These are phyloP conservation scores for Aspergillus bridgeri DNA, from an alignment of 495 filamentous ascomycete genomes.

Conservation along the genomic window DNA sequence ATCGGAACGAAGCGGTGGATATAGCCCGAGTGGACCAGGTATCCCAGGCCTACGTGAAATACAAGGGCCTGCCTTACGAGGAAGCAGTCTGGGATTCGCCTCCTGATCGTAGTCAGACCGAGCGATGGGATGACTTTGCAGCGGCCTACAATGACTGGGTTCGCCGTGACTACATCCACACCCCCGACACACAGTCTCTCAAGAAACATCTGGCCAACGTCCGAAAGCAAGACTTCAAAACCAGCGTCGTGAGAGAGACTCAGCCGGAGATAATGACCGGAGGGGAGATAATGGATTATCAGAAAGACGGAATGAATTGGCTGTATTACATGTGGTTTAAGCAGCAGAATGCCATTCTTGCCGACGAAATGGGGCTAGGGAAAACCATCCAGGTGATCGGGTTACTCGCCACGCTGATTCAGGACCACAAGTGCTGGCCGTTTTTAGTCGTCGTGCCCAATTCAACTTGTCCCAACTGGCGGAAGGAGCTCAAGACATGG, in stretches of 20 bases:
- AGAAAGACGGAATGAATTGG: slow-evolving; percentile 93
- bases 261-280: slow-evolving; percentile 74
- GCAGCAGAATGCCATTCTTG: slow-evolving; percentile 84
- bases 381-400: slow-evolving; percentile 96
- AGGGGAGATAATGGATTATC: slow-evolving; percentile 88
- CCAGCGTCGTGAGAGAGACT: slow-evolving; percentile 58
- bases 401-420: slow-evolving; percentile 71
- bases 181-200: slow-evolving; percentile 49
- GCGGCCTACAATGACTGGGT: slow-evolving; percentile 83
- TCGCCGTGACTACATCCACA: slow-evolving; percentile 64
- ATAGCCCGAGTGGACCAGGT: slow-evolving; percentile 65
- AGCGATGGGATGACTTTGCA: slow-evolving; percentile 77
- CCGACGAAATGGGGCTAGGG: slow-evolving; percentile 98
- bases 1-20: slow-evolving; percentile 53
- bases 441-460: slow-evolving; percentile 94
- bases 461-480: slow-evolving; percentile 94
- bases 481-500: slow-evolving; percentile 94
- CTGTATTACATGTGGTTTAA: slow-evolving; percentile 87
- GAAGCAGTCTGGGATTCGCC: slow-evolving; percentile 86
- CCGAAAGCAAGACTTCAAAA: slow-evolving; percentile 61
- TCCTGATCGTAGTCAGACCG: slow-evolving; percentile 60
- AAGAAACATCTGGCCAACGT: slow-evolving; percentile 59
- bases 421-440: slow-evolving; percentile 81
- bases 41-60: slow-evolving; percentile 75
- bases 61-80: slow-evolving; percentile 91